Conservation (phyloP, 2,329 filamentous ascomycete genomes). For the Fonsecaea monophora region DNA sequence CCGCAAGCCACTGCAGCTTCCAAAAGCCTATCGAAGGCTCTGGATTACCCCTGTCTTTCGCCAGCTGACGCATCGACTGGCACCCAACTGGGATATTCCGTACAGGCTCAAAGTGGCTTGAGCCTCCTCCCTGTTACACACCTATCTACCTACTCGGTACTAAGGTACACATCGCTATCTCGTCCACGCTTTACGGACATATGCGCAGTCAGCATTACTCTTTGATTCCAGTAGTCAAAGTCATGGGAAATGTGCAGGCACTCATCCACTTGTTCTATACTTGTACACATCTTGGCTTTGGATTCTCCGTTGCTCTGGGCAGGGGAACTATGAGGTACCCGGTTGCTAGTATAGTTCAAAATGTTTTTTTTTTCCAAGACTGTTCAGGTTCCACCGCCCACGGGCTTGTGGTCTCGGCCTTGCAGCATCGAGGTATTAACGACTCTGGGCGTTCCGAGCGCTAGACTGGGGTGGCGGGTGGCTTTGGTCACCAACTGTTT, state of each 20-base stretch:
- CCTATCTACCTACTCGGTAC: too few species aligned
- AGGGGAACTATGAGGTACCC: too few species aligned
- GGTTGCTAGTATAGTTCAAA: too few species aligned
- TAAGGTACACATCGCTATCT: too few species aligned
- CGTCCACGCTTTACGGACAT: not conserved
- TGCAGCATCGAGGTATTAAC: conserved; percentile 2
- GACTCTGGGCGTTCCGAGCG: not conserved
- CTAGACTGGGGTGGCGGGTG: conserved; percentile 17
- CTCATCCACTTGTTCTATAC: not conserved
- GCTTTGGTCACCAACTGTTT: conserved; percentile 4
- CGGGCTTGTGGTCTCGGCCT: conserved; percentile 9
- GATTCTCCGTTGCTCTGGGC: too few species aligned
- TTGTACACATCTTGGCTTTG: not conserved
- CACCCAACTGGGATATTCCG: not conserved
- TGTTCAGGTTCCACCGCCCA: not conserved
- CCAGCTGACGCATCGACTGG: conserved; percentile 4
- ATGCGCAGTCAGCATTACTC: not conserved
- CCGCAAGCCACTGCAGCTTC: not conserved
- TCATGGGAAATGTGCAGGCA: not conserved
- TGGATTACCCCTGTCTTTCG: conserved; percentile 7
- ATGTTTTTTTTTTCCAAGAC: not conserved
- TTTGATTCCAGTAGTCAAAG: not conserved
- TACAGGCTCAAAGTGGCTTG: not conserved
- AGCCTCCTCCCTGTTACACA: not conserved
- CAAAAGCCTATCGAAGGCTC: conserved; percentile 10